Evolutionary conservation across 169 alveolate species (phyloP).

Genomic region (Babesia caballi): DNA sequence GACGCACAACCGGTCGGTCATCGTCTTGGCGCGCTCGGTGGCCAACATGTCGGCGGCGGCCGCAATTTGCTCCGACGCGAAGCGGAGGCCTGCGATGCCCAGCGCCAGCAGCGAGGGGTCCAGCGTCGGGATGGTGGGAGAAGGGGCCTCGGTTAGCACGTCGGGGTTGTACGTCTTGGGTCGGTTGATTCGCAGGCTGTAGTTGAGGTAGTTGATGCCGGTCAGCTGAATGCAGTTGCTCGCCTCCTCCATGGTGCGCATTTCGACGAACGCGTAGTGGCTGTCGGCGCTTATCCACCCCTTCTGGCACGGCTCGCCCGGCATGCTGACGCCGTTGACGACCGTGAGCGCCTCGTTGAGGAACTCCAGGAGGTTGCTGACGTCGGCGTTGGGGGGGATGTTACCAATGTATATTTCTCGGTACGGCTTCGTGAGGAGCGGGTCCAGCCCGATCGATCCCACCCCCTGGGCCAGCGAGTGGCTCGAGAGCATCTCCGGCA

Average conservation of each 20-base stretch:
- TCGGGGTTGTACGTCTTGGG: slow-evolving; percentile 61
- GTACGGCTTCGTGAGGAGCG: slow-evolving; percentile 49
- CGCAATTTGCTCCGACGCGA: slow-evolving; percentile 58
- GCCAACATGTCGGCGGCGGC: slow-evolving; percentile 61
- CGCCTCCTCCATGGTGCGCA: slow-evolving; percentile 93
- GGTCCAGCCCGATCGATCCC: slow-evolving; percentile 28
- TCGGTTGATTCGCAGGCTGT: slow-evolving; percentile 36
- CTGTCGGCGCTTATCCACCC: slow-evolving; percentile 94
- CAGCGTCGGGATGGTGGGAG: slow-evolving; percentile 65
- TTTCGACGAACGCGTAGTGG: slow-evolving; percentile 93
- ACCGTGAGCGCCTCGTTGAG: slow-evolving; percentile 77
- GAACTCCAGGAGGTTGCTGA: slow-evolving; percentile 76
- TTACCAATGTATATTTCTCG: slow-evolving; percentile 83
- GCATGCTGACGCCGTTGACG: slow-evolving; percentile 73
- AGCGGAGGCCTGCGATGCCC: slow-evolving; percentile 56
- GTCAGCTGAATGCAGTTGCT: slow-evolving; percentile 78
- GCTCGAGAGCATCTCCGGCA: neutral
- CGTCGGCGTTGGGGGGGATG: slow-evolving; percentile 78
- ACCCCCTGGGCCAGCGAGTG: slow-evolving; percentile 2
- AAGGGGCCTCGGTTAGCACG: slow-evolving; percentile 52
- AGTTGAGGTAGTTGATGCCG: slow-evolving; percentile 69
- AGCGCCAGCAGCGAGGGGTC: slow-evolving; percentile 66
- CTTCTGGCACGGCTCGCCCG: slow-evolving; percentile 80
- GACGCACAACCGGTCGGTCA: slow-evolving; percentile 58
- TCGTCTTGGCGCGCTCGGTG: slow-evolving; percentile 55